Evolutionary conservation across 768 basidiomycete genomes (phyloP), one percentile per base, ranked within the genome.

Genomic region (Chiua virens): DNA sequence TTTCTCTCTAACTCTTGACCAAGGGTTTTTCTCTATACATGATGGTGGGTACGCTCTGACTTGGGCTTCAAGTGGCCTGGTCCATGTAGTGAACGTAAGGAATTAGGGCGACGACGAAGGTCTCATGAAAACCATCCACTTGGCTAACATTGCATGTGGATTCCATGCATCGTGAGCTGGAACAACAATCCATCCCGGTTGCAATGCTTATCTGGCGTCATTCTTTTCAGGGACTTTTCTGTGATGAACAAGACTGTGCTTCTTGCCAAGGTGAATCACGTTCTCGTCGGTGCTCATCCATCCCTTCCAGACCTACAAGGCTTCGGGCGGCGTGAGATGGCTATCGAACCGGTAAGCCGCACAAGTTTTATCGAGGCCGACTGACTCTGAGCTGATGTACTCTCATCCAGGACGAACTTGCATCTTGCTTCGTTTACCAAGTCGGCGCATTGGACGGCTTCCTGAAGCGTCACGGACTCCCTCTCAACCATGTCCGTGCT

Each of bases 241-340:
- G 75, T 85, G 43, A 87, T 88, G 85, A 73, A 80, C 54, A 71
- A 77, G 60, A 86, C 85, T 0, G 82, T 86, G 3, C 50, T 54
- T 1, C 71, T 83, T 5, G 85, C 85, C 3, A 85, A 84, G 56
- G 58, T 66, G 32, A 71, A 84, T 59, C 71, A 72, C 20, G 82
- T 86, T 25, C 67, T 71, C 23, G 74, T 84, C n/a, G 85, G 86
- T 0, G 86, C 85, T 8, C 86, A 87, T 57, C 85, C 85, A 2
- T 63, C 82, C 80, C 20, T 74, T 85, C 22, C 85, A 68, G 5
- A 87, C 62, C 62, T 75, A 18, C 83, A 84, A 59, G 84, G 84
- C 1, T 86, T 86, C 50, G 85, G 85, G 5, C 66, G 85, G 18
- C 71, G 84, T 28, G 84, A 86, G 57, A 81, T 87, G 80, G 74